A percentile compares a stretch with the other conserved stretches of the same genome.
These are phyloP conservation scores for Tetrapisispora taiwanensis DNA, from an alignment of 805 yeast species.

Conservation along the genomic window DNA sequence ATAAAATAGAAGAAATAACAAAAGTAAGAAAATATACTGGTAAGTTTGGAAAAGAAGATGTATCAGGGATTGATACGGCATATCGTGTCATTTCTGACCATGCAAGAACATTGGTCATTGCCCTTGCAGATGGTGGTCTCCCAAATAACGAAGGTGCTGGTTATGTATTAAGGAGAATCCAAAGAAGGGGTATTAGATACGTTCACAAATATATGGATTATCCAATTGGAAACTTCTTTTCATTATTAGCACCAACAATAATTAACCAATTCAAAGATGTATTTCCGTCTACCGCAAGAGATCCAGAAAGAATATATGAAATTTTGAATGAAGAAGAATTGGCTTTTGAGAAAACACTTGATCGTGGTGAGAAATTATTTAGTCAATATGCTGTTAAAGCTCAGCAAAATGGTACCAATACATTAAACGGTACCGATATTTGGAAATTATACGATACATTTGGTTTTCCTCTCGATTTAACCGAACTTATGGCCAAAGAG, in stretches of 20 bases:
- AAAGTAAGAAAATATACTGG: constrained; percentile 91
- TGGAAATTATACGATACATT: constrained; percentile 98
- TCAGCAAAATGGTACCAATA: constrained; percentile 57
- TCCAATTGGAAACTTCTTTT: constrained; percentile 90
- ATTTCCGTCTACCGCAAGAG: constrained; percentile 81
- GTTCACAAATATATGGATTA: constrained; percentile 92
- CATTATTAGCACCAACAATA: constrained; percentile 82
- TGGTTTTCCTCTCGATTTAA: constrained; percentile 97
- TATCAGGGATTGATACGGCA: constrained; percentile 93
- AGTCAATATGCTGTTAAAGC: constrained; percentile 87
- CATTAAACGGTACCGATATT: constrained; percentile 84
- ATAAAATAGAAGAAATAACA: constrained; percentile 80
- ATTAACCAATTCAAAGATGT: constrained; percentile 77
- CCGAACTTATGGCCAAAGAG: constrained; percentile 97
- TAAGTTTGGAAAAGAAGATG: constrained; percentile 83
- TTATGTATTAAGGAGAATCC: constrained; percentile 89
- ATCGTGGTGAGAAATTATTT: constrained; percentile 93
- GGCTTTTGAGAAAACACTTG: constrained; percentile 91
- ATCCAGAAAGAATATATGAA: constrained; percentile 68
- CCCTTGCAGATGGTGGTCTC: constrained; percentile 96
- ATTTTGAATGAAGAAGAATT: constrained; percentile 92
- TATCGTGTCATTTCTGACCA: constrained; percentile 98
- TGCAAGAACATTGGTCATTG: constrained; percentile 91
- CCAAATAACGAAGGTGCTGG: constrained; percentile 99
- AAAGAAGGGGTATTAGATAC: constrained; percentile 96